Conservation (phyloP, 768 basidiomycete genomes). For the Russula virescens region DNA sequence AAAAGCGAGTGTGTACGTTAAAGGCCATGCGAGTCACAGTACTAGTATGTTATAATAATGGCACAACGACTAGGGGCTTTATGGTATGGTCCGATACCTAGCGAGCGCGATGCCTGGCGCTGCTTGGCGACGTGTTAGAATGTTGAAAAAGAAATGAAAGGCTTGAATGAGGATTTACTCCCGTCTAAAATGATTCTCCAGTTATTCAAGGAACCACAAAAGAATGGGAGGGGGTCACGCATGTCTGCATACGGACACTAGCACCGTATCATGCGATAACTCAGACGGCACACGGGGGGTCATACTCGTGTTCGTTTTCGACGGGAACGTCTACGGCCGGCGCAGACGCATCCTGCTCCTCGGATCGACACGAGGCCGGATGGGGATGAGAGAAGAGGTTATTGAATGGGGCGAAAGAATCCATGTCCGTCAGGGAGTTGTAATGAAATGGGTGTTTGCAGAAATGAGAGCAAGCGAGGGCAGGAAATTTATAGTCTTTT, state of each 20-base stretch:
- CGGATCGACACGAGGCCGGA: background rate
- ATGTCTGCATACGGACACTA: background rate
- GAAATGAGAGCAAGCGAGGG: too few species aligned
- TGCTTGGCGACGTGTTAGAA: too few species aligned
- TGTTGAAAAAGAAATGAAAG: background rate
- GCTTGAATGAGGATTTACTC: too few species aligned
- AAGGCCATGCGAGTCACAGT: too few species aligned
- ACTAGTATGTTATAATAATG: too few species aligned
- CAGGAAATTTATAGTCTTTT: background rate
- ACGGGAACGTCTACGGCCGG: background rate
- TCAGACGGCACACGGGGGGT: background rate
- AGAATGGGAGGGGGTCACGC: too few species aligned
- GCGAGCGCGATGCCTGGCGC: constrained; percentile 3
- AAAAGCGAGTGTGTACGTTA: too few species aligned
- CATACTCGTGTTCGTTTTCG: background rate
- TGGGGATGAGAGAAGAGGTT: background rate
- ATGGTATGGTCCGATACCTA: too few species aligned
- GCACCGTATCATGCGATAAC: constrained; percentile 6
- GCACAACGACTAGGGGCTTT: too few species aligned
- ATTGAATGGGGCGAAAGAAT: background rate
- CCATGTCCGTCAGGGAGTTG: background rate
- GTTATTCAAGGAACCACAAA: too few species aligned
- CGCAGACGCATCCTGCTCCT: background rate
- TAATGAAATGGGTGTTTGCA: too few species aligned
- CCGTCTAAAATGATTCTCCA: too few species aligned